phyloP scores from a whole-genome alignment of 2,329 filamentous ascomycete genomes.

The Claviceps spartinae region DNA sequence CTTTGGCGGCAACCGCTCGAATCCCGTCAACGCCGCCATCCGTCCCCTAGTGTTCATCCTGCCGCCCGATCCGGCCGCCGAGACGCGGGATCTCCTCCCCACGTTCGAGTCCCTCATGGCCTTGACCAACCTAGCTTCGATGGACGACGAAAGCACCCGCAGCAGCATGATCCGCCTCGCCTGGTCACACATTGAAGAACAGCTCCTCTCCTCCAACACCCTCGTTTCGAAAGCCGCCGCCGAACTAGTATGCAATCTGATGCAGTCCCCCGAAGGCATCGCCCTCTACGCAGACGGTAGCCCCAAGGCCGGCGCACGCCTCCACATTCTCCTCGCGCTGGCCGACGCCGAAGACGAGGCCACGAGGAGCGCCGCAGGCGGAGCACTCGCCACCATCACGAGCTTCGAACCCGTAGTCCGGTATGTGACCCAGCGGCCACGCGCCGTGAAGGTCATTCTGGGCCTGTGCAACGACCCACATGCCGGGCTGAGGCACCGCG shows the following conservation, averaged over 20 bases:
- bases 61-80: slow-evolving; percentile 44
- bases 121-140: slow-evolving; percentile 82
- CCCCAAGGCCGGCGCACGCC: slow-evolving; percentile 53
- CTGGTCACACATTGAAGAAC: slow-evolving; percentile 69
- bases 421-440: slow-evolving; percentile 54
- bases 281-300: slow-evolving; percentile 55
- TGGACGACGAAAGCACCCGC: slow-evolving; percentile 52
- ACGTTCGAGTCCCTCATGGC: slow-evolving; percentile 85
- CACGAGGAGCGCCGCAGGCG: slow-evolving; percentile 73
- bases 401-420: slow-evolving; percentile 62
- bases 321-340: slow-evolving; percentile 77
- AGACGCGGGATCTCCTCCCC: slow-evolving; percentile 66
- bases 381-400: slow-evolving; percentile 74
- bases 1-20: slow-evolving; percentile 64
- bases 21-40: slow-evolving; percentile 66
- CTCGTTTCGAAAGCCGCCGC: slow-evolving; percentile 71
- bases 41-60: slow-evolving; percentile 68
- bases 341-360: slow-evolving; percentile 71
- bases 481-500: slow-evolving; percentile 56
- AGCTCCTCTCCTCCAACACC: slow-evolving; percentile 62
- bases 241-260: slow-evolving; percentile 85
- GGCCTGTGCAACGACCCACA: slow-evolving; percentile 61
- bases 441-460: slow-evolving; percentile 68
- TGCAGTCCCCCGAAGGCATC: slow-evolving; percentile 53
- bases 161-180: slow-evolving; percentile 57